phyloP scores from a whole-genome alignment of 768 basidiomycete genomes.

The Serendipita vermifera region DNA sequence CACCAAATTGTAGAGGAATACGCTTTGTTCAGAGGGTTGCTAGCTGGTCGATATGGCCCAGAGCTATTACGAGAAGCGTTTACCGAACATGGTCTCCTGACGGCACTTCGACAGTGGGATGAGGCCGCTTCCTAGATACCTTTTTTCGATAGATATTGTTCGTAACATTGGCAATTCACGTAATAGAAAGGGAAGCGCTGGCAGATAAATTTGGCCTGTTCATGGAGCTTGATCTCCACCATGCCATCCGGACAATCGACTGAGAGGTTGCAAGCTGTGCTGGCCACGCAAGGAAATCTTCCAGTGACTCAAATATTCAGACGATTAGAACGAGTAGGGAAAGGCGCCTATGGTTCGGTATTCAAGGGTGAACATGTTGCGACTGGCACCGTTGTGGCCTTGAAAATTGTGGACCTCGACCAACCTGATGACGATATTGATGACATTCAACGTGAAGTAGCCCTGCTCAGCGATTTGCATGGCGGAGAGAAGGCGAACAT shows the following conservation, averaged over 20 bases:
- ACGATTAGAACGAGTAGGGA: slow-evolving; percentile 85
- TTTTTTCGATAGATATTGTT: no score
- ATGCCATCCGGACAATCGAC: slow-evolving; percentile 4
- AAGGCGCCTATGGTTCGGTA: slow-evolving; percentile 92
- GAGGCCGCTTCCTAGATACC: no score
- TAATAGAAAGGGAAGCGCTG: no score
- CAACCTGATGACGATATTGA: slow-evolving; percentile 91
- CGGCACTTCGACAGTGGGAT: not conserved
- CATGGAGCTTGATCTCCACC: slow-evolving; percentile 4
- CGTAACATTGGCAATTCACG: no score
- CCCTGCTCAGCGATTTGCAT: slow-evolving; percentile 76
- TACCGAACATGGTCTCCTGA: not conserved
- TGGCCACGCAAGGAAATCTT: slow-evolving; percentile 10
- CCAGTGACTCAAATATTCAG: slow-evolving; percentile 46
- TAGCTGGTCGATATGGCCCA: slow-evolving; percentile 1
- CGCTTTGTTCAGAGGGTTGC: slow-evolving; percentile 43
- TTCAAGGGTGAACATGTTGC: slow-evolving; percentile 79
- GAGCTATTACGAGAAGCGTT: not conserved
- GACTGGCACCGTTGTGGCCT: slow-evolving; percentile 79
- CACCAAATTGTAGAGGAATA: slow-evolving; percentile 67
- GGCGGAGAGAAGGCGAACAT: slow-evolving; percentile 72
- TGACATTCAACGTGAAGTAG: slow-evolving; percentile 93
- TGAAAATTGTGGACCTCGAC: slow-evolving; percentile 98
- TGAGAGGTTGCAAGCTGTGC: not conserved
- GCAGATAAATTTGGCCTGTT: no score